Conservation (phyloP, 345 rosid genomes). For the Adansonia digitata region DNA sequence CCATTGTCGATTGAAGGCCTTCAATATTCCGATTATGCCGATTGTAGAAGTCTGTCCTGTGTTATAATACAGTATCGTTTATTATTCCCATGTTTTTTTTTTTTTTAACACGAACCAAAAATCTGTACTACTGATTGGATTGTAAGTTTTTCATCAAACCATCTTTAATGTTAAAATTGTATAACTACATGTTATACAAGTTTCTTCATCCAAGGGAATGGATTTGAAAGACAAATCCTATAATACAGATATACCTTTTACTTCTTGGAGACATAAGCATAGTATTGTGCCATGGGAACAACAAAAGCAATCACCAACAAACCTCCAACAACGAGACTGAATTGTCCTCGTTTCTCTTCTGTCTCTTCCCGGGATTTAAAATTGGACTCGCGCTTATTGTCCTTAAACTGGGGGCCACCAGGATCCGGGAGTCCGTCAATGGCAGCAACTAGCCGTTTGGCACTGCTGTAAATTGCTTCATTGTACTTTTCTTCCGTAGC, state of each 20-base stretch:
- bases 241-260: constrained; percentile 21
- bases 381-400: constrained; percentile 83
- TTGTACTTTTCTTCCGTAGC: constrained; percentile 96
- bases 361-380: constrained; percentile 88
- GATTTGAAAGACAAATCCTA: constrained; percentile 8
- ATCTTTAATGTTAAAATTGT: constrained; percentile 27
- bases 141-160: constrained; percentile 26
- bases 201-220: constrained; percentile 11
- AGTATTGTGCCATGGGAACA: constrained; percentile 97
- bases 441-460: constrained; percentile 83
- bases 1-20: neutral
- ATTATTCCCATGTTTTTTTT: no score
- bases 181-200: constrained; percentile 22
- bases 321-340: constrained; percentile 92
- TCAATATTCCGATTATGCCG: neutral
- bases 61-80: neutral
- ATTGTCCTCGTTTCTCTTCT: constrained; percentile 93
- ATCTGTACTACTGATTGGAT: constrained; percentile 11
- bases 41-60: neutral
- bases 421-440: constrained; percentile 96
- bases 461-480: constrained; percentile 78
- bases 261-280: constrained; percentile 84
- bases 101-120: neutral
- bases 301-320: constrained; percentile 85
- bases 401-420: constrained; percentile 69